Evolutionary conservation across 495 filamentous ascomycete genomes (phyloP), one percentile per base, ranked within the genome.

Genomic region (Lasiosphaeria miniovina): DNA sequence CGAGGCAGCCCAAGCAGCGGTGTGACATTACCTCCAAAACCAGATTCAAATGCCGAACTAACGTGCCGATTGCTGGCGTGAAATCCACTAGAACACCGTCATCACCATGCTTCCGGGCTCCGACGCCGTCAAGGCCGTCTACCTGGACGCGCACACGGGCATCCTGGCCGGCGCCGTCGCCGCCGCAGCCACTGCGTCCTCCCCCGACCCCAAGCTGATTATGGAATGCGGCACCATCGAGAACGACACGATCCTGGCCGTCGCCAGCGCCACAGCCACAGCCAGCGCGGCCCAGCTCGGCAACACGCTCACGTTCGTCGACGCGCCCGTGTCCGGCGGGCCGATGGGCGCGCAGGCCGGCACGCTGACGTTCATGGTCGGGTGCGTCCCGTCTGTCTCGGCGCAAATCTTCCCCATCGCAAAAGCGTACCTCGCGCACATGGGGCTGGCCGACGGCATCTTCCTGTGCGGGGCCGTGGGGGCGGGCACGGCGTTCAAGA

Each of bases 171-270:
- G 58, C 36, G 60, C 58, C 33, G 35, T 56, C n/a, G 61, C 61
- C 9, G 49, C 54, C 55, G 51, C 50, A 51, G 52, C 17, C 6
- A 14, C 50, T 0, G 10, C 50, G 3, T 24, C 24, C 0, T 2
- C 24, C 24, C 24, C 55, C 35, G 33, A 51, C 6, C 43, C 31
- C 2, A 70, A 72, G 33, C 65, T 80, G 1, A 69, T 78, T 58
- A 73, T 80, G 57, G 77, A 80, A 57, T 75, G 71, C 60, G 74
- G 73, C 32, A 80, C 77, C 10, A 80, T 80, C 57, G 77, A 80
- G 38, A 64, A 67, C 12, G 66, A 63, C 48, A 80, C 76, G 12
- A 66, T 71, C 46, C 45, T 55, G 10, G 15, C 65, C 24, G 65
- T 70, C 32, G 74, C 70, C 31, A 41, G 55, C 10, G 65, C 66